These are phyloP conservation scores for Dryas octopetala DNA, from an alignment of 306 rosid species.

Conservation along the genomic window DNA sequence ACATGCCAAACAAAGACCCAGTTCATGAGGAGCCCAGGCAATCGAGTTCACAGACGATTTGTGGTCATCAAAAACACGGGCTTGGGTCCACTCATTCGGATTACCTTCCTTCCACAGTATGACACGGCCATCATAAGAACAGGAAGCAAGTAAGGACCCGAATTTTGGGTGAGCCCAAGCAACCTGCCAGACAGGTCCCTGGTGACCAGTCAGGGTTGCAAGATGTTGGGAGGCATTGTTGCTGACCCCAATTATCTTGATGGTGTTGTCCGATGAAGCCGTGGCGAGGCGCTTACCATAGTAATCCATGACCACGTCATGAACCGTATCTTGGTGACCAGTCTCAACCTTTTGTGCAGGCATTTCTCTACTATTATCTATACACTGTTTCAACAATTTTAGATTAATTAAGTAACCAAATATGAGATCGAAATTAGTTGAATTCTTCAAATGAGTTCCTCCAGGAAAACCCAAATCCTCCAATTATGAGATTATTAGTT, in stretches of 20 bases:
- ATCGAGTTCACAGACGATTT: slow-evolving; percentile 77
- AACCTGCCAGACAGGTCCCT: slow-evolving; percentile 87
- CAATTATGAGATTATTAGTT: background rate
- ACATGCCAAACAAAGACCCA: slow-evolving; percentile 79
- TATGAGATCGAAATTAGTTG: background rate
- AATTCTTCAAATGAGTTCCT: background rate
- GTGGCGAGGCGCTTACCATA: slow-evolving; percentile 85
- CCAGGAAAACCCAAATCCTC: background rate
- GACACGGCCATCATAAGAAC: slow-evolving; percentile 73
- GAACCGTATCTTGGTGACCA: slow-evolving; percentile 74
- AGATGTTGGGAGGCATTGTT: slow-evolving; percentile 70
- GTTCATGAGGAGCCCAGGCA: slow-evolving; percentile 84
- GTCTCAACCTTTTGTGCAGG: slow-evolving; percentile 77
- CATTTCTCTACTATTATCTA: slow-evolving; percentile 39
- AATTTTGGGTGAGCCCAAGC: slow-evolving; percentile 87
- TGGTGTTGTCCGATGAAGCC: slow-evolving; percentile 77
- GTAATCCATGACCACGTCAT: slow-evolving; percentile 82
- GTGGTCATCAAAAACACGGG: slow-evolving; percentile 67
- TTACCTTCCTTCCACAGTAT: slow-evolving; percentile 88
- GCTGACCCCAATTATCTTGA: slow-evolving; percentile 84
- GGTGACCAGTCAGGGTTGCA: slow-evolving; percentile 71
- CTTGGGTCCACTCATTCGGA: slow-evolving; percentile 74
- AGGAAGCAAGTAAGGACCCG: slow-evolving; percentile 71
- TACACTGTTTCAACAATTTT: background rate
- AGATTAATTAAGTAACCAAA: background rate